These are phyloP conservation scores for Stachybotrys echinatus DNA, from an alignment of 2,329 filamentous ascomycete species.

Conservation along the genomic window DNA sequence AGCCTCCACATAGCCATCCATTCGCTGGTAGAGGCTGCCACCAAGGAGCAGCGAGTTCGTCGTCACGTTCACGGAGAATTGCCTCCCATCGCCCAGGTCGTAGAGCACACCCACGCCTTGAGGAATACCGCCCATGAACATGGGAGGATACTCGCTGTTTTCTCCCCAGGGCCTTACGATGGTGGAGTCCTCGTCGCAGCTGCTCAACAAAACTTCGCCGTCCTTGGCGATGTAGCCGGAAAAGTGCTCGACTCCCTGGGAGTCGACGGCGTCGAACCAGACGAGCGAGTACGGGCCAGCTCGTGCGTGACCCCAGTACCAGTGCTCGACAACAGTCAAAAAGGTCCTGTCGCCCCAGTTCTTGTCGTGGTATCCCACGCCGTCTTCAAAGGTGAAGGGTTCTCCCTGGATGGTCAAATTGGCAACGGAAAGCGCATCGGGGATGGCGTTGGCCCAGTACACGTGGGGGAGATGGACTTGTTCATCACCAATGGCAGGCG, in stretches of 20 bases:
- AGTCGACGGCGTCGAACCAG: constrained; percentile 31
- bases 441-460: neutral
- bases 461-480: neutral
- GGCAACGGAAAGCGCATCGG: neutral
- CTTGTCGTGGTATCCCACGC: constrained; percentile 41
- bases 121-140: neutral
- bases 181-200: neutral
- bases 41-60: neutral
- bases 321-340: constrained; percentile 20
- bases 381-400: constrained; percentile 7
- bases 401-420: neutral
- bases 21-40: neutral
- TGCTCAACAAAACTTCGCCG: neutral
- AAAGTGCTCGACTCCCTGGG: constrained; percentile 15
- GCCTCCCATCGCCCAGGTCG: neutral
- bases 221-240: constrained; percentile 1
- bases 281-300: constrained; percentile 36
- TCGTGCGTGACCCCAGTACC: constrained; percentile 40
- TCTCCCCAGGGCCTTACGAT: neutral
- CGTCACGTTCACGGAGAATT: neutral
- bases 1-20: neutral
- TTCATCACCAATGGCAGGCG: too few species aligned
- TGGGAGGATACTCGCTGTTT: neutral
- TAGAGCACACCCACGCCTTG: neutral
- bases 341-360: constrained; percentile 37